phyloP scores from a whole-genome alignment of 1,139 yeast species.

The Debaryomycetaceae sp. region DNA sequence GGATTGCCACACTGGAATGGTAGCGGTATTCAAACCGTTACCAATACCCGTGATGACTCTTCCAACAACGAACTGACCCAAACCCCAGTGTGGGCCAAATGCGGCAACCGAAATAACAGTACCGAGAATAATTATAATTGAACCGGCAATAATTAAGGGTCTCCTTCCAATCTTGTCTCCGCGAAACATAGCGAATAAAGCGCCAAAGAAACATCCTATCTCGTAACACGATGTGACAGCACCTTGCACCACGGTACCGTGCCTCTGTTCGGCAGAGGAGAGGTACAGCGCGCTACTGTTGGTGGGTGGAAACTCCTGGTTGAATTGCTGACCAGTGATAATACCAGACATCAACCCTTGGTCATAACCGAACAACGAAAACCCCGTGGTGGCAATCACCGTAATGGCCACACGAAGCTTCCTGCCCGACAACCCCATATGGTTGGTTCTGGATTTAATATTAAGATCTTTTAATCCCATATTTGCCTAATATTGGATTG shows the following conservation, averaged over 20 bases:
- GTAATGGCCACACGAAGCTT: conserved; percentile 45
- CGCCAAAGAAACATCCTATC: conserved; percentile 73
- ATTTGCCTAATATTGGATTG: background rate
- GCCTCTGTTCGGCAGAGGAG: conserved; percentile 20
- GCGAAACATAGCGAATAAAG: conserved; percentile 33
- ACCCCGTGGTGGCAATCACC: conserved; percentile 57
- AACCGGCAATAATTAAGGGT: conserved; percentile 35
- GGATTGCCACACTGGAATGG: conserved; percentile 42
- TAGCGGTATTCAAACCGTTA: conserved; percentile 27
- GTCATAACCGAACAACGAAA: conserved; percentile 69
- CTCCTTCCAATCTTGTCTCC: conserved; percentile 50
- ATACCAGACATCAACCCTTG: conserved; percentile 77
- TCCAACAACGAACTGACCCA: conserved; percentile 44
- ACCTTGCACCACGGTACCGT: conserved; percentile 54
- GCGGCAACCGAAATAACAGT: conserved; percentile 43
- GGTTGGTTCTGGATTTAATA: conserved; percentile 27
- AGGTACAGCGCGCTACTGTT: background rate
- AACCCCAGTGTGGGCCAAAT: conserved; percentile 55
- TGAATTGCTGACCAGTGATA: conserved; percentile 59
- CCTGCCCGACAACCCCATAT: conserved; percentile 47
- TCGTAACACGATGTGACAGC: conserved; percentile 72
- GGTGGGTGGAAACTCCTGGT: conserved; percentile 55
- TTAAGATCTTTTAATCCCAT: background rate
- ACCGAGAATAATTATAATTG: conserved; percentile 39
- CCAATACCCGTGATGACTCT: conserved; percentile 49